Conservation (phyloP, 2,329 filamentous ascomycete genomes). For the Colletotrichum sp. region DNA sequence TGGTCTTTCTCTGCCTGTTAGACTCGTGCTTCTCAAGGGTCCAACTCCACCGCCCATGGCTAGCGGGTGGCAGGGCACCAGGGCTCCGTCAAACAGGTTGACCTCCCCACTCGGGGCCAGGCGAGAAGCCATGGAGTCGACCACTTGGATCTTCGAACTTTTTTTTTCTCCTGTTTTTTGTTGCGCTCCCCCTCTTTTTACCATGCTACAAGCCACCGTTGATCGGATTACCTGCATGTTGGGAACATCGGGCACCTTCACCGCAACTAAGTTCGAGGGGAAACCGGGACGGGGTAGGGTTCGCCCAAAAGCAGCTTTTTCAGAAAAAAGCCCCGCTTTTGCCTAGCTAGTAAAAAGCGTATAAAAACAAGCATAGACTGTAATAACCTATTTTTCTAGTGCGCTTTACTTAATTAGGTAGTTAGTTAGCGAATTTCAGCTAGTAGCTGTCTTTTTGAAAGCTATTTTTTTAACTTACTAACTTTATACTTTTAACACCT, state of each 20-base stretch:
- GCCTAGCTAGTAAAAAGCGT: too few species aligned
- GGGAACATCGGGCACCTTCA: slow-evolving; percentile 15
- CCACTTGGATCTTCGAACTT: neutral
- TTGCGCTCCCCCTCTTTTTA: slow-evolving; percentile 8
- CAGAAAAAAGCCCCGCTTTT: too few species aligned
- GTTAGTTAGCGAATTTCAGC: too few species aligned
- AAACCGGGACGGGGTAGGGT: neutral
- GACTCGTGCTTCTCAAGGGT: slow-evolving; percentile 13
- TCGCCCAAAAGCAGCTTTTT: too few species aligned
- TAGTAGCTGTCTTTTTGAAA: too few species aligned
- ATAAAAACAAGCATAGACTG: too few species aligned
- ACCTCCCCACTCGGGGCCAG: slow-evolving; percentile 2
- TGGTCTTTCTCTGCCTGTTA: neutral
- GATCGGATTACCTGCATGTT: slow-evolving; percentile 19
- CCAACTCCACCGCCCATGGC: slow-evolving; percentile 7
- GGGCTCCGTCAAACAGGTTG: neutral
- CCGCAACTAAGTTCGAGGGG: slow-evolving; percentile 18
- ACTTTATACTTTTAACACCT: too few species aligned
- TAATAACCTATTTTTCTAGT: too few species aligned
- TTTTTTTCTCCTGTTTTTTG: neutral
- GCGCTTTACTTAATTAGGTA: too few species aligned
- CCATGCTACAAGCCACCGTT: neutral
- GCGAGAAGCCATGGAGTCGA: neutral
- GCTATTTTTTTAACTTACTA: too few species aligned
- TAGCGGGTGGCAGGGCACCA: slow-evolving; percentile 9